These are phyloP conservation scores for Stagonosporopsis tanaceti DNA, from an alignment of 2,329 filamentous ascomycete species.

Conservation along the genomic window DNA sequence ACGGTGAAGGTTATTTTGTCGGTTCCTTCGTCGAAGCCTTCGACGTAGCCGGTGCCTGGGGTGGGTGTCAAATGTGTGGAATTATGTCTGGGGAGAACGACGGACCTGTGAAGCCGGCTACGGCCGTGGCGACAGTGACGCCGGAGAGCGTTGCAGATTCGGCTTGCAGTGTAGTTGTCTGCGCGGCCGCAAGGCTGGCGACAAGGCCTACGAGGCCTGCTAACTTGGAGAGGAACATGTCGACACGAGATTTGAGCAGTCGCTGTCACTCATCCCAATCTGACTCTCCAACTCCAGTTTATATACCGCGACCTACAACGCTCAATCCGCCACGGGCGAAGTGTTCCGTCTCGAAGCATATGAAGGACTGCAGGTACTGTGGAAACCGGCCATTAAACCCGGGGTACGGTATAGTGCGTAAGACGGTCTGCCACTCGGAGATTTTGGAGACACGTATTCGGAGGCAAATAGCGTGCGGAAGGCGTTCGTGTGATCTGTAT, in stretches of 20 bases:
- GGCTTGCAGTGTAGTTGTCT: conserved; percentile 47
- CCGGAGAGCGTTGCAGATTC: conserved; percentile 54
- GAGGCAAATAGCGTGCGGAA: not conserved
- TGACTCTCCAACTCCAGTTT: not conserved
- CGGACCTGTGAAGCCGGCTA: conserved; percentile 52
- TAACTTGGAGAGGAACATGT: conserved; percentile 5
- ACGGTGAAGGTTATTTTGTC: conserved; percentile 58
- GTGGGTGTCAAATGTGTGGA: conserved; percentile 4
- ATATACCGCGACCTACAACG: not conserved
- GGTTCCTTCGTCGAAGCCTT: conserved; percentile 53
- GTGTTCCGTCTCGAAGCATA: conserved; percentile 1
- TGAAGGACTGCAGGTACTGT: conserved; percentile 7
- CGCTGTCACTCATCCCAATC: not conserved
- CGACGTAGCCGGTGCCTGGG: conserved; percentile 58
- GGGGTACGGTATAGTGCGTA: not conserved
- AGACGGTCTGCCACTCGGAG: not conserved
- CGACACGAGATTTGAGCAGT: not conserved
- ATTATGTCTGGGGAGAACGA: not conserved
- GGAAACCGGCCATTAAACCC: conserved; percentile 2
- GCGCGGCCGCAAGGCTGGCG: conserved; percentile 19
- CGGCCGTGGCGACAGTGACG: conserved; percentile 51
- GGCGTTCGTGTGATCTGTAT: conserved; percentile 1
- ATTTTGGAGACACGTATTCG: not conserved
- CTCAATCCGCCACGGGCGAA: conserved; percentile 4
- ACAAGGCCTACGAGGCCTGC: conserved; percentile 12